A percentile compares a stretch with the other conserved stretches of the same genome.
These are phyloP conservation scores for Scopulariopsis brevicaulis DNA, from an alignment of 2,329 filamentous ascomycete genomes.

Conservation along the genomic window DNA sequence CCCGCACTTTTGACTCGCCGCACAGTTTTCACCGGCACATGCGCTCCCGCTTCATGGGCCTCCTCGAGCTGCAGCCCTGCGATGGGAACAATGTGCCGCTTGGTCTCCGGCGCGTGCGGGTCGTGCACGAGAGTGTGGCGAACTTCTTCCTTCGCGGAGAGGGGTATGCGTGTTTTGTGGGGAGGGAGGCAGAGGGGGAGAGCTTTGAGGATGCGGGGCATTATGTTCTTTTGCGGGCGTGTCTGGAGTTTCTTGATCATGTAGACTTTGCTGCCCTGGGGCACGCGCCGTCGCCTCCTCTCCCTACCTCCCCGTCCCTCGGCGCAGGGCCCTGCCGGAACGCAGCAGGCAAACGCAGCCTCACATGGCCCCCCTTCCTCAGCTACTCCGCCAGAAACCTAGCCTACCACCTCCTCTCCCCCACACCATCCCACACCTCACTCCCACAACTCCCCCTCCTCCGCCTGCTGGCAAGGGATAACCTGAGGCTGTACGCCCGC, in stretches of 20 bases:
- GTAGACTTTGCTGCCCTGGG: conserved; percentile 17
- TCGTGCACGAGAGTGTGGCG: conserved; percentile 18
- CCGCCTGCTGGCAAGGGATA: conserved; percentile 11
- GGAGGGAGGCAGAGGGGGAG: neutral
- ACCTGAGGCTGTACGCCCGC: conserved; percentile 18
- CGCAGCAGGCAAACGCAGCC: too few species aligned
- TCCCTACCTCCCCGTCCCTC: conserved; percentile 1
- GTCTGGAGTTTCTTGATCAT: conserved; percentile 20
- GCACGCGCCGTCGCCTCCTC: conserved; percentile 5
- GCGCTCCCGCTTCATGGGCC: conserved; percentile 17
- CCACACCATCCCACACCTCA: conserved; percentile 17
- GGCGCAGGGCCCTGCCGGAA: too few species aligned
- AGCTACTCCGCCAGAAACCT: conserved; percentile 19
- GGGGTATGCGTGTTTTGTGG: conserved; percentile 16
- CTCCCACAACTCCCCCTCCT: conserved; percentile 17
- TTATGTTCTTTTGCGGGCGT: conserved; percentile 17
- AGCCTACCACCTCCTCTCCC: conserved; percentile 18
- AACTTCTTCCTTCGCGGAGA: conserved; percentile 19
- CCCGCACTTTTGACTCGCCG: conserved; percentile 15
- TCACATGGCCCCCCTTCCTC: conserved; percentile 12
- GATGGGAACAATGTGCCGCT: conserved; percentile 11
- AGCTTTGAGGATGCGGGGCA: conserved; percentile 16
- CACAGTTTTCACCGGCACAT: conserved; percentile 18
- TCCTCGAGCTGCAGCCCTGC: conserved; percentile 17
- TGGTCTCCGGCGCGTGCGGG: conserved; percentile 16